Base-by-base conservation (phyloP, 2,329 filamentous ascomycete genomes). In the Golovinomyces cichoracearum region DNA sequence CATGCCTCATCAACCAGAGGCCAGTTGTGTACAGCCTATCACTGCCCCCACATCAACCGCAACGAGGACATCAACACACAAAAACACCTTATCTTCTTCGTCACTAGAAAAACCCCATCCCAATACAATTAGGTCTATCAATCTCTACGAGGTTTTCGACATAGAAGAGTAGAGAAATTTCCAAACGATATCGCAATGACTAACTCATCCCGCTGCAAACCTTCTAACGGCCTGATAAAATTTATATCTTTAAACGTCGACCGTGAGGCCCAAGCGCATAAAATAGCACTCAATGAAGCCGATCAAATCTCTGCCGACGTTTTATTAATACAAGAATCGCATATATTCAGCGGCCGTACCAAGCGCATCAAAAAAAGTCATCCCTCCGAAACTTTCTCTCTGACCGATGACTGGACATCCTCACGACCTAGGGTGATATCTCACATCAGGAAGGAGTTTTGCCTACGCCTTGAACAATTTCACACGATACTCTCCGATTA, bases 231-330 rank as follows among this genome's bases (percentile, higher is more conserved):
- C 3, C 31, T 1, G 10, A 15, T n/a, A 3, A 10, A 3, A 12
- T n/a, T 40, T 17, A 40, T 42, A 42, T 42, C 40, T 25, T 4
- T 42, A n/a, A 42, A 42, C 25, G 40, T 42, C 21, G 40, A n/a
- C 40, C 21, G 40, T 13, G 40, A 21, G 12, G 40, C 40, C 40
- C 40, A 23, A 42, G 40, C 40, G 12, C 40, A 42, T n/a, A 21
- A 26, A 42, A 42, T 42, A 23, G 40, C 40, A 42, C 40, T 42
- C 13, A 42, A 42, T n/a, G 40, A 42, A 42, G 40, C 40, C 21
- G 13, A 42, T 13, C 9, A 23, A 23, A 42, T 26, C 40, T 42
- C 40, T 2, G 19, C 40, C 19, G 40, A 42, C 23, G 40, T 42
- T 23, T 2, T 42, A 23, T n/a, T 42, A 26, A 26, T 42, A 23